Percentiles rank a stretch among this genome's conserved stretches.
Conservation (phyloP, 2,329 filamentous ascomycete species). For the Dichotomopilus funicola region DNA sequence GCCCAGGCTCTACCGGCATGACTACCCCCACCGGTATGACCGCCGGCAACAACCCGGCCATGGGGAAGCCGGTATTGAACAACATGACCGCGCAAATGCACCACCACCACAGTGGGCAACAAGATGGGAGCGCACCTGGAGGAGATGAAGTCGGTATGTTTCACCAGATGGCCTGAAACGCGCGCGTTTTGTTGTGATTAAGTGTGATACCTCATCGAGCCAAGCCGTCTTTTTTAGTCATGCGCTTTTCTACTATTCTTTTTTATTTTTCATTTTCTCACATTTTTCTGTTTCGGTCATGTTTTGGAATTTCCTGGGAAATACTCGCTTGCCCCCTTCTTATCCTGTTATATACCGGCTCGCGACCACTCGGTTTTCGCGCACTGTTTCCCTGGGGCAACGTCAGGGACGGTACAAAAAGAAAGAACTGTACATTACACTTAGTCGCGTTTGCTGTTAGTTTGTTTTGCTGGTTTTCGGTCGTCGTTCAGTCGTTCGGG, state of each 20-base stretch:
- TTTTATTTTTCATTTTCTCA: constrained; percentile 4
- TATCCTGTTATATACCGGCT: constrained; percentile 29
- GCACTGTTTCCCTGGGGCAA: constrained; percentile 30
- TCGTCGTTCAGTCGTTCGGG: constrained; percentile 31
- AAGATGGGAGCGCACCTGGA: constrained; percentile 59
- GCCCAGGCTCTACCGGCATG: constrained; percentile 52
- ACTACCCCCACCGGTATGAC: constrained; percentile 58
- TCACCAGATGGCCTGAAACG: constrained; percentile 72
- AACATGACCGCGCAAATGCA: constrained; percentile 63
- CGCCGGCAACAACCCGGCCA: constrained; percentile 45
- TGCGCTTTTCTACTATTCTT: constrained; percentile 25
- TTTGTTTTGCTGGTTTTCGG: constrained; percentile 39
- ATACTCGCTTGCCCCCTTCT: constrained; percentile 24
- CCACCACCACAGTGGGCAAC: constrained; percentile 68
- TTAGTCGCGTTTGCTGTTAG: constrained; percentile 39
- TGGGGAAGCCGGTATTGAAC: constrained; percentile 60
- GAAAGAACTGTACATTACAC: constrained; percentile 51
- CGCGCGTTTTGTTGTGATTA: constrained; percentile 34
- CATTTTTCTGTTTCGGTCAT: neutral
- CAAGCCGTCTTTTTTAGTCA: constrained; percentile 20
- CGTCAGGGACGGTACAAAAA: constrained; percentile 35
- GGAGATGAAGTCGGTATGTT: constrained; percentile 96
- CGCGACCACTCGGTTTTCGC: constrained; percentile 24
- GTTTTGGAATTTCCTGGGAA: constrained; percentile 21
- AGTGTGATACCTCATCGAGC: constrained; percentile 29